Conservation (phyloP, 2,329 filamentous ascomycete genomes). For the Cordyceps tenuipes region DNA sequence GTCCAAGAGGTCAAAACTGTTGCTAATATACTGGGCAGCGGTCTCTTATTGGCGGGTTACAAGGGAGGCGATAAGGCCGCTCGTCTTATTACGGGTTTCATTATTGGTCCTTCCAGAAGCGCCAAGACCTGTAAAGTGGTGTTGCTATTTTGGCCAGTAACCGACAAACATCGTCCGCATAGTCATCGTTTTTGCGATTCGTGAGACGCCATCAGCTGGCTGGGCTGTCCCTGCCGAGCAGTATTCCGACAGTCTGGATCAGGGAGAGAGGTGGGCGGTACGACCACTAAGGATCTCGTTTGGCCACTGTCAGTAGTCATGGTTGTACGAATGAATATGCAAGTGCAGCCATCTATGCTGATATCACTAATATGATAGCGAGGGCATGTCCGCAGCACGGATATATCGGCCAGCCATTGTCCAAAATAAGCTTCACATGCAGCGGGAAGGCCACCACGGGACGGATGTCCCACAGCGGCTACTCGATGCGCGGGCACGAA, state of each 20-base stretch:
- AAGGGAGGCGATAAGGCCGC: neutral
- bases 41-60: neutral
- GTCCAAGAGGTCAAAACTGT: neutral
- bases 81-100: neutral
- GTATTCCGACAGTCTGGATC: neutral
- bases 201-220: neutral
- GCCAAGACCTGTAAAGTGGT: neutral
- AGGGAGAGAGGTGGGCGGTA: neutral
- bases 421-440: neutral
- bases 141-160: too few species aligned
- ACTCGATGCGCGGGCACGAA: neutral
- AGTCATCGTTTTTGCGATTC: neutral
- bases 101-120: neutral
- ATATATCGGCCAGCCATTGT: neutral
- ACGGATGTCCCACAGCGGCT: slow-evolving; percentile 10
- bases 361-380: too few species aligned
- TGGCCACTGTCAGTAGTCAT: too few species aligned
- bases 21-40: neutral
- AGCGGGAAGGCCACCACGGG: slow-evolving; percentile 3
- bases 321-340: too few species aligned
- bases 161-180: too few species aligned
- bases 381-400: too few species aligned
- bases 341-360: too few species aligned
- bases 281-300: neutral
- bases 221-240: neutral